Conservation (phyloP, 2,329 filamentous ascomycete species). For the Hymenoscyphus occultus region DNA sequence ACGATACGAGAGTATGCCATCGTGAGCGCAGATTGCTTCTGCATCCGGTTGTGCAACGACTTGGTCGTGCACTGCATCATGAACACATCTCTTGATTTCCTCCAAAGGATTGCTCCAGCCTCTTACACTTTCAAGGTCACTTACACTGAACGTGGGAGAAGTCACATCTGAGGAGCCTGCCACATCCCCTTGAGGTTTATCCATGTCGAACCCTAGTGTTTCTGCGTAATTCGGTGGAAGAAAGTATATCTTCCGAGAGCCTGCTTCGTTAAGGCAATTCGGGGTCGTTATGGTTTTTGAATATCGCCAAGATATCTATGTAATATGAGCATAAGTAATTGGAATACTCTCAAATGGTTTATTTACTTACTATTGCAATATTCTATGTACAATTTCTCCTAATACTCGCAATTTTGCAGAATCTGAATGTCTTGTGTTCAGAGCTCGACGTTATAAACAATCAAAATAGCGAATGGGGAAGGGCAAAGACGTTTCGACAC, state of each 20-base stretch:
- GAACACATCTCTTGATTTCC: background rate
- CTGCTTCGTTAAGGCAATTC: too few species aligned
- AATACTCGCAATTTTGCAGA: background rate
- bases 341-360: background rate
- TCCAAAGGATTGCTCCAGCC: background rate
- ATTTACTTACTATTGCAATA: background rate
- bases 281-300: too few species aligned
- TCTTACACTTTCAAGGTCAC: background rate
- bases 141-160: background rate
- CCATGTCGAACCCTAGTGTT: background rate
- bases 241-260: too few species aligned
- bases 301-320: too few species aligned
- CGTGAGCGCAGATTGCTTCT: constrained; percentile 12
- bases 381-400: background rate
- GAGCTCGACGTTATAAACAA: background rate
- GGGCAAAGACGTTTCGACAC: background rate
- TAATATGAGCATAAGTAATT: too few species aligned
- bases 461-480: background rate
- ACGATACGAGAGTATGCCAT: constrained; percentile 20
- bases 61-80: constrained; percentile 6
- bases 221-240: background rate
- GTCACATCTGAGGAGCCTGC: background rate
- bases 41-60: constrained; percentile 1
- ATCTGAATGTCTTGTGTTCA: background rate
- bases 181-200: background rate